These are phyloP conservation scores for Vigna nakashimae DNA, from an alignment of 306 rosid genomes.

Conservation along the genomic window DNA sequence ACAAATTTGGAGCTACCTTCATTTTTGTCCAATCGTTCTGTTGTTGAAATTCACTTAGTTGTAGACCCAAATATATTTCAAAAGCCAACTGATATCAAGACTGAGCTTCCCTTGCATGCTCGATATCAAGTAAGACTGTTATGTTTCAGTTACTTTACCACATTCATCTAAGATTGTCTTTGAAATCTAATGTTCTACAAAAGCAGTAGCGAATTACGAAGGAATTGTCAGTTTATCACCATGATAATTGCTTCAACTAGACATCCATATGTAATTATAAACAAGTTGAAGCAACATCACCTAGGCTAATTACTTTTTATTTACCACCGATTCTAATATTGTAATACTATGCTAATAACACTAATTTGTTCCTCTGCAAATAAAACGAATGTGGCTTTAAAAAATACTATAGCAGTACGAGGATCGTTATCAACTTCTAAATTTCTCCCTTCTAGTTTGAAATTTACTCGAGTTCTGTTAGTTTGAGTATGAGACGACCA, in stretches of 20 bases:
- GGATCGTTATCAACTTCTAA: not conserved
- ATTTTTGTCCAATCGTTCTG: slow-evolving; percentile 78
- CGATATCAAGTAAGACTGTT: slow-evolving; percentile 74
- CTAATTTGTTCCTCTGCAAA: not conserved
- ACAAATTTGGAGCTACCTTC: slow-evolving; percentile 88
- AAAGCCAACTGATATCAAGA: slow-evolving; percentile 44
- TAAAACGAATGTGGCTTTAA: not conserved
- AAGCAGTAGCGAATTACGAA: not conserved
- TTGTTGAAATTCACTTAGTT: slow-evolving; percentile 77
- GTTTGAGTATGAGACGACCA: too few species aligned
- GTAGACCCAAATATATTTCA: slow-evolving; percentile 49
- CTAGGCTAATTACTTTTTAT: not conserved
- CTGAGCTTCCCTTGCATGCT: slow-evolving; percentile 80
- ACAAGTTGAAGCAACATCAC: not conserved
- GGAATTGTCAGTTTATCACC: not conserved
- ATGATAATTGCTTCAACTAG: slow-evolving; percentile 30
- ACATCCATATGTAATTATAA: slow-evolving; percentile 8
- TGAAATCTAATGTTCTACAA: slow-evolving; percentile 27
- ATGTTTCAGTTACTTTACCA: slow-evolving; percentile 22
- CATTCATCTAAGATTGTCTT: not conserved
- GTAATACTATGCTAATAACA: not conserved
- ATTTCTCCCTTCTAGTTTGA: not conserved
- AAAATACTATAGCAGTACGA: not conserved
- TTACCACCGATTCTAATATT: not conserved
- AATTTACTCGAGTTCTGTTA: not conserved